Base-by-base conservation (phyloP, 148 eudicot genomes). In the Rheum nobile region DNA sequence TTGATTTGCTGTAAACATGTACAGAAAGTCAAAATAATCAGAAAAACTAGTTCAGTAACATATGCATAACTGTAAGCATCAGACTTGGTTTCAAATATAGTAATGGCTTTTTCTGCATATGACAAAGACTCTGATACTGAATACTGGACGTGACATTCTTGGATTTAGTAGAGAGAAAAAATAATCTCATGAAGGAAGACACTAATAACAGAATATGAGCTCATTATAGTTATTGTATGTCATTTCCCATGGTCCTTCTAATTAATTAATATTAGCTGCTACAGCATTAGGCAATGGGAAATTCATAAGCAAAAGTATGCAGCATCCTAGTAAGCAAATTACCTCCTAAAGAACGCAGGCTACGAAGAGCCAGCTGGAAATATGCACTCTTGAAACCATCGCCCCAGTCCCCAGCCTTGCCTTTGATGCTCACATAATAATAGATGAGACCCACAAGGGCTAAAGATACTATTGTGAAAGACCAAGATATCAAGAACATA, bases 401-500 rank as follows among this genome's bases (percentile, higher is more conserved):
- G 31, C 99, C 99, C 99, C 99, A 95, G 79, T 95, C 99, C 54
- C 99, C 99, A 75, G 99, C 97, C 83, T 95, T 95, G 57, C 99
- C 99, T 82, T 92, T 95, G 71, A 95, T 71, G 82, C 94, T 86
- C 74, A 95, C 99, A 74, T 95, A 95, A 76, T 95, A 88, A 83
- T 95, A 95, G 71, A 95, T 92, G 81, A 95, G 97, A 78, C 92
- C 89, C 24, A 93, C 99, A 57, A 95, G 90, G 74, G 99, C 97
- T 63, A 95, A 82, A 77, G 99, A 88, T 75, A 95, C 84, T 84
- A 95, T 85, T 13, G 99, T 92, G 84, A 95, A 95, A 47, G 91
- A 79, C 99, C 99, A 95, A 31, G 99, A 95, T 71, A 95, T 95
- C 78, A 95, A 81, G 86, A 95, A 92, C 99, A 95, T 95, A 75